A percentile compares a stretch with the other conserved stretches of the same genome.
Conservation (phyloP, 345 rosid genomes). For the Citrus unshiu region DNA sequence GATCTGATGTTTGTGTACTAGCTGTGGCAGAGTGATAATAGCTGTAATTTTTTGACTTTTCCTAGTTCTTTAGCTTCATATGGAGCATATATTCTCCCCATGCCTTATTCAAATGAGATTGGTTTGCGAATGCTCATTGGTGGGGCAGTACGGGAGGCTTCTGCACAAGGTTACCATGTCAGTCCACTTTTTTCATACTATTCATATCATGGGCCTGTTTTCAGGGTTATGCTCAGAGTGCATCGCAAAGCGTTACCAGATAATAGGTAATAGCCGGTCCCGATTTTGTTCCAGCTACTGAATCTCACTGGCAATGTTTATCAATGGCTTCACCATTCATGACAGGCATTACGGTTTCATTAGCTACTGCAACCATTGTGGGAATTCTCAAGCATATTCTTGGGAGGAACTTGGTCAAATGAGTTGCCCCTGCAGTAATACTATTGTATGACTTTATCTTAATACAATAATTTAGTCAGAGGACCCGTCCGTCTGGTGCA, state of each 20-base stretch:
- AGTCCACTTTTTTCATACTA: conserved; percentile 78
- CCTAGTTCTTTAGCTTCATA: conserved; percentile 74
- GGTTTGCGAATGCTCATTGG: conserved; percentile 87
- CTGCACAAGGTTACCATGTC: conserved; percentile 71
- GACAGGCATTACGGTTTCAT: conserved; percentile 82
- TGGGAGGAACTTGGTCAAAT: conserved; percentile 72
- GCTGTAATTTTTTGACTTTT: conserved; percentile 1
- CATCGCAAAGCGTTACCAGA: conserved; percentile 57
- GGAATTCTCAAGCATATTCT: conserved; percentile 51
- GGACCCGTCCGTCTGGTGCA: background rate
- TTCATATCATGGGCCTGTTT: conserved; percentile 85
- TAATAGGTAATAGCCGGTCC: conserved; percentile 40
- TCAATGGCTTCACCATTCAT: conserved; percentile 6
- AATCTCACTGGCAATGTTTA: conserved; percentile 8
- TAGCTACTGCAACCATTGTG: conserved; percentile 67
- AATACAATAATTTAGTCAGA: background rate
- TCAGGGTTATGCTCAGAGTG: conserved; percentile 63
- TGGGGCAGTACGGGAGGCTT: conserved; percentile 86
- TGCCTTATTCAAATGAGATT: conserved; percentile 93
- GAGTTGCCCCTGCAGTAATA: conserved; percentile 52
- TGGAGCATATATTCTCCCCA: conserved; percentile 81
- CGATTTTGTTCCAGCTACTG: background rate
- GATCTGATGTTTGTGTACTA: background rate
- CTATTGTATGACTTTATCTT: conserved; percentile 25
- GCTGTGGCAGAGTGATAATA: background rate